Evolutionary conservation across 805 yeast species (phyloP), one percentile per base, ranked within the genome.

Genomic region (Komagataella ulmi): DNA sequence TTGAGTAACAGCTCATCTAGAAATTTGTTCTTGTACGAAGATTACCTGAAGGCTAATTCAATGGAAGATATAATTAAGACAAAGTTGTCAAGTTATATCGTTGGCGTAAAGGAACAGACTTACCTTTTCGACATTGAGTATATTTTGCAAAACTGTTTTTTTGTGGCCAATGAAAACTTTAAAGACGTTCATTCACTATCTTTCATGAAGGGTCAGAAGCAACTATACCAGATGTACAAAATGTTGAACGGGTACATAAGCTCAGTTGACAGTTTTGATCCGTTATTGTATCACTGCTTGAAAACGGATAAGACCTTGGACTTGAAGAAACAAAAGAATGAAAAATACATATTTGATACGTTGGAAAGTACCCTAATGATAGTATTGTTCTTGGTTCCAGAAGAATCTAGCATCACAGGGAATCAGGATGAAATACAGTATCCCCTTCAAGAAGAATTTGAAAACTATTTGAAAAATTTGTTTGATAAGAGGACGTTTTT

Each of bases 401-500:
- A 49, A 18, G 50, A 49, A 7, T 17, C 17, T 30, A 24, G 3
- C 8, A 7, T 8, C 14, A 17, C 21, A 30, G 40, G 40, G 8
- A 10, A 10, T 30, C 40, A 30, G 44, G 17, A 24, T 19, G 23
- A 6, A 43, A 19, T 30, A 14, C 45, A 48, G 12, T 17, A 30
- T 17, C 45, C 23, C n/a, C 7, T 19, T 6, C 36, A 44, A 23
- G 48, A 46, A 19, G 24, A 17, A n/a, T 36, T 36, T 17, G 40
- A 46, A 21, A 12, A 46, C 6, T 36, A 19, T 18, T 19, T 46
- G 30, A 46, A 46, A 17, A 36, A 23, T 21, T 17, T 24, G 4
- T 24, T 23, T 8, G 18, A 46, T 54, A 55, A 43, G 51, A 54
- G 19, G 57, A 53, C n/a, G 6, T 51, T 14, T 54, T 58, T 43